Conservation (phyloP, 1,139 yeast genomes). For the Taphrina deformans region DNA sequence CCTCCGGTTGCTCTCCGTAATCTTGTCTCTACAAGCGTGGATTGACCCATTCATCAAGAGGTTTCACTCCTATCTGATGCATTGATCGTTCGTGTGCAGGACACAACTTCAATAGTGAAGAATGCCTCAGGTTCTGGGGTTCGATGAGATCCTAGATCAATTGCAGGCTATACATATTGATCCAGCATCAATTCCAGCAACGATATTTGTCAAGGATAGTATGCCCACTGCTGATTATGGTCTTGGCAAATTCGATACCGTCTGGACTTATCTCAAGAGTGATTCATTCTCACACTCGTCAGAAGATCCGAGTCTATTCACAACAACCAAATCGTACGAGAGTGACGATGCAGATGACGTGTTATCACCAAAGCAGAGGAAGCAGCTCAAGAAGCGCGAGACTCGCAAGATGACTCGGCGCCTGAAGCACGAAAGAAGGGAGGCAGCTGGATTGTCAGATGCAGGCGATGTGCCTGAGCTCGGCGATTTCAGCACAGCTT, state of each 20-base stretch:
- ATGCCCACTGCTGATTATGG: background rate
- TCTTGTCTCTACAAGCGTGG: background rate
- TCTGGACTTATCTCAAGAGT: constrained; percentile 2
- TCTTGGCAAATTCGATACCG: constrained; percentile 1
- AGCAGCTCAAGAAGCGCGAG: constrained; percentile 11
- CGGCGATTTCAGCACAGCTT: background rate
- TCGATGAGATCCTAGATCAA: background rate
- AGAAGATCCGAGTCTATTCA: background rate
- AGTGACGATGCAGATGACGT: background rate
- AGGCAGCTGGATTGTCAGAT: background rate
- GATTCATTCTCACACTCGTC: background rate
- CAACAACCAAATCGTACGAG: background rate
- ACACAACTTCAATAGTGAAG: no score
- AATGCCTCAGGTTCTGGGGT: constrained; percentile 2
- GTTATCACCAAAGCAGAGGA: background rate
- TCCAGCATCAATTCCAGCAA: background rate
- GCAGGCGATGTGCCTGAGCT: constrained; percentile 1
- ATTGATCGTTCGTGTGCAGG: no score
- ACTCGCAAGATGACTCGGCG: background rate
- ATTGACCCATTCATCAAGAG: background rate
- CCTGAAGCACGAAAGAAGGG: background rate
- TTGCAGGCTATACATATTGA: background rate
- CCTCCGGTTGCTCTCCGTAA: background rate
- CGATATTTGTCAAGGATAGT: background rate
- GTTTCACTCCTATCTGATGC: no score